Evolutionary conservation across 305 asterid genomes (phyloP).

Genomic region (Petunia hybrid): DNA sequence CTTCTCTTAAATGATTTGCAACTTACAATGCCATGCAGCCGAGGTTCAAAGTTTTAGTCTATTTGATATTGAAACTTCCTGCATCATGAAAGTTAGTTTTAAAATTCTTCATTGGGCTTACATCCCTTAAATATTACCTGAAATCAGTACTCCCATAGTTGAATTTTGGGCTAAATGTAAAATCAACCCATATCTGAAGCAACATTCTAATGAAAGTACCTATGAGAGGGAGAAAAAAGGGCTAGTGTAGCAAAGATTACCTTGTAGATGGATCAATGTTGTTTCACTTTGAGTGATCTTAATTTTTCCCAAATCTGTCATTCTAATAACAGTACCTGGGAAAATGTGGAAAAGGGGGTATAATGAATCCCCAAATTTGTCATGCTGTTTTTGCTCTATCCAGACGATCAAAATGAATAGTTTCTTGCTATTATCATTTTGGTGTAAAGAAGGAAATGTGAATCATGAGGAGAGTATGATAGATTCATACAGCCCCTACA

Average conservation of each 20-base stretch:
- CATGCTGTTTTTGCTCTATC: too few species aligned
- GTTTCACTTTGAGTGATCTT: background rate
- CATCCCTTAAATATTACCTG: background rate
- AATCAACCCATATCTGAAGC: background rate
- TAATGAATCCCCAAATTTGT: background rate
- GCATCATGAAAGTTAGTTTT: background rate
- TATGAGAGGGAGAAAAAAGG: constrained; percentile 7
- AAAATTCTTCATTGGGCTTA: background rate
- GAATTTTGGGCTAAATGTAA: background rate
- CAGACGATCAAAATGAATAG: too few species aligned
- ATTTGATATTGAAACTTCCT: background rate
- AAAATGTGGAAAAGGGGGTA: background rate
- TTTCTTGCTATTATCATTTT: too few species aligned
- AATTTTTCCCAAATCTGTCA: background rate
- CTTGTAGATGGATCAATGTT: background rate
- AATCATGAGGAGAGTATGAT: too few species aligned
- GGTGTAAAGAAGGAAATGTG: too few species aligned
- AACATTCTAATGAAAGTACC: background rate
- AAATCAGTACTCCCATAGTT: background rate
- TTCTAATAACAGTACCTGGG: background rate
- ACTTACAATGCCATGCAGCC: background rate
- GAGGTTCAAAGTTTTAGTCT: background rate
- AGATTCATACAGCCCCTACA: too few species aligned
- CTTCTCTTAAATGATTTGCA: background rate
- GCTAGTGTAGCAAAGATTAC: background rate